Conservation (phyloP, 306 rosid genomes). For the Oemleria cerasiformis region DNA sequence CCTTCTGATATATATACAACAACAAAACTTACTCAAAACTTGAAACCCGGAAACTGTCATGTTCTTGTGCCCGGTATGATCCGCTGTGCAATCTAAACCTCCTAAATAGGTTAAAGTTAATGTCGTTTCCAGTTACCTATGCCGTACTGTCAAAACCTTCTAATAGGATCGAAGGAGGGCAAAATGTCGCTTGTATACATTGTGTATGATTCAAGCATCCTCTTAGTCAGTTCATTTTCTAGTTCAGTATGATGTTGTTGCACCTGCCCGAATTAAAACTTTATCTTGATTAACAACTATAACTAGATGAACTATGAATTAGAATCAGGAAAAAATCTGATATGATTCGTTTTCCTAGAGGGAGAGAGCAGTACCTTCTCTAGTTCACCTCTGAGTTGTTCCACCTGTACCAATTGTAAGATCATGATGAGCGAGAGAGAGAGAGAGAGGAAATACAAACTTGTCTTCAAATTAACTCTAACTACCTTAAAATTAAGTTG, state of each 20-base stretch:
- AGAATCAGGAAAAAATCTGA: too few species aligned
- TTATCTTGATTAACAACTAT: too few species aligned
- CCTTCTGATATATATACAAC: not conserved
- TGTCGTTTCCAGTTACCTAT: constrained; percentile 1
- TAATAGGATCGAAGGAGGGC: too few species aligned
- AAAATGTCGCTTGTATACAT: not conserved
- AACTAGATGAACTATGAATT: too few species aligned
- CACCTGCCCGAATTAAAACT: constrained; percentile 4
- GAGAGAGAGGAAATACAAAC: too few species aligned
- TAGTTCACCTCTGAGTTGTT: not conserved
- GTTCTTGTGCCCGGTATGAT: not conserved
- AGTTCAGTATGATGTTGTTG: not conserved
- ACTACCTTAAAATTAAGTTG: constrained; percentile 15
- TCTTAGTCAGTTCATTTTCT: not conserved
- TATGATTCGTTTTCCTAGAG: too few species aligned
- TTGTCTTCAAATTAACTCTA: too few species aligned
- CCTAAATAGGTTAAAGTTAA: not conserved
- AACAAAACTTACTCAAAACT: not conserved
- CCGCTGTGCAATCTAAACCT: constrained; percentile 1
- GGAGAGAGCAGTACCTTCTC: not conserved
- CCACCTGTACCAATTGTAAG: constrained; percentile 8
- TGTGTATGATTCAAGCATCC: not conserved
- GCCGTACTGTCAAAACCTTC: not conserved
- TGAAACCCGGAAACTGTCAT: not conserved
- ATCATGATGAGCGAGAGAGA: too few species aligned